Base-by-base conservation (phyloP, 2,329 filamentous ascomycete species). In the Colletotrichum graminicola region DNA sequence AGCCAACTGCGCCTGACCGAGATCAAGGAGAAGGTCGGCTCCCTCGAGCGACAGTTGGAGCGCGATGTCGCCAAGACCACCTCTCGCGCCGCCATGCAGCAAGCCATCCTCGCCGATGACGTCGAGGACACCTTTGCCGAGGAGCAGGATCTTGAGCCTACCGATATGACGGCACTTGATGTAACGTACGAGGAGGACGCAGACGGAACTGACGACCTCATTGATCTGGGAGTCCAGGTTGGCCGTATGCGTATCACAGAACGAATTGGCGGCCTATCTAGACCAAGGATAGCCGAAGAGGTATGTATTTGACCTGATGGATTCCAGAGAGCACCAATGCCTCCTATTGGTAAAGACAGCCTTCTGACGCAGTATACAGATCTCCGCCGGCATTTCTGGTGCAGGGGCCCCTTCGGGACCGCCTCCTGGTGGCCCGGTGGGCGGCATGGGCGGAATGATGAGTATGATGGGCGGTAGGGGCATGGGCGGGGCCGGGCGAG, bases 1-100 rank as follows among this genome's bases (percentile, higher is more conserved):
- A 89, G 89, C 64, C 91, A 93, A 79, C 85, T 91, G 75, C 91
- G 90, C 75, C 84, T 94, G 65, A 92, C 91, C 5, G 91, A 94
- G 76, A 91, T 94, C 79, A 94, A 94, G 81, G 92, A 94, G 79
- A 91, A 92, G 80, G 92, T 94, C 80, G 92, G 91, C 34, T 89
- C 88, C 11, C 81, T 94, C 23, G 92, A 94, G 80, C 85, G 89
- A 64, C 88, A 90, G 66, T 84, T 94, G 7, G 92, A 94, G 79
- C 84, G 90, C 54, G 91, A 93, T 78, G 88, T 92, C 39, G 89
- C 88, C 21, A 85, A 86, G 66, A 84, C 81, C 14, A 78, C 79
- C 4, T 76, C 75, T 10, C 75, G 76, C 7, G 75, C 75, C 43
- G 73, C 73, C 51, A 72, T 79, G 67, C 81, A 82, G 70, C 80